Evolutionary conservation across 164 flowering plant genomes (phyloP), one percentile per base, ranked within the genome.

Genomic region (Protea cynaroides): DNA sequence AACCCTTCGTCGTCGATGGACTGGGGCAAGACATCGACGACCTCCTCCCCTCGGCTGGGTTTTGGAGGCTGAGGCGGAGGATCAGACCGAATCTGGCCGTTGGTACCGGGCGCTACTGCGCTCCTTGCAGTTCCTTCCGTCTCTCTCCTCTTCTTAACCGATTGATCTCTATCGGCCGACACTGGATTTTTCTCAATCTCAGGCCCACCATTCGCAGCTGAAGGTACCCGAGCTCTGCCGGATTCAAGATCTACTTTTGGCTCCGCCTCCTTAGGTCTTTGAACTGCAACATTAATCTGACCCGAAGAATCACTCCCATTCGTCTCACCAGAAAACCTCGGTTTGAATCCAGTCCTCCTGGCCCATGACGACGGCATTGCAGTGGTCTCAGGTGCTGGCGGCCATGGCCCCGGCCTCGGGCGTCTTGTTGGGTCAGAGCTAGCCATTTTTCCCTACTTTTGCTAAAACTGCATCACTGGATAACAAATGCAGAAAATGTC

Each of bases 271-370:
- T 57, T 76, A n/a, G 82, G 75, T 65, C 38, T 69, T 13, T 71
- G 65, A 7, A 75, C 65, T 4, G 69, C 59, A 0, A 68, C n/a
- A n/a, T n/a, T 50, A 56, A 86, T 77, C 70, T 78, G 91, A 17
- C 90, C 95, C n/a, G n/a, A n/a, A 25, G 96, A 89, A 54, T 86
- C 81, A 43, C 76, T 70, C 57, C 82, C 87, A 76, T 80, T 85
- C 54, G 93, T 74, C 81, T 94, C 98, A 1, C 98, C 98, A 24
- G 98, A 94, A 70, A 91, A 83, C 70, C 81, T 87, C 17, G 95
- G 84, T 12, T 80, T 78, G 81, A 94, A 94, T 0, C 96, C 96
- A 25, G 97, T 89, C 43, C 76, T 71, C 77, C 82, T 88, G 2
- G 99, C 99, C 99, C 99, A 91, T 0, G 96, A 81, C 7, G 92